Evolutionary conservation across 441 rosid genomes (phyloP).

Genomic region (Pelargonium fulgidum): DNA sequence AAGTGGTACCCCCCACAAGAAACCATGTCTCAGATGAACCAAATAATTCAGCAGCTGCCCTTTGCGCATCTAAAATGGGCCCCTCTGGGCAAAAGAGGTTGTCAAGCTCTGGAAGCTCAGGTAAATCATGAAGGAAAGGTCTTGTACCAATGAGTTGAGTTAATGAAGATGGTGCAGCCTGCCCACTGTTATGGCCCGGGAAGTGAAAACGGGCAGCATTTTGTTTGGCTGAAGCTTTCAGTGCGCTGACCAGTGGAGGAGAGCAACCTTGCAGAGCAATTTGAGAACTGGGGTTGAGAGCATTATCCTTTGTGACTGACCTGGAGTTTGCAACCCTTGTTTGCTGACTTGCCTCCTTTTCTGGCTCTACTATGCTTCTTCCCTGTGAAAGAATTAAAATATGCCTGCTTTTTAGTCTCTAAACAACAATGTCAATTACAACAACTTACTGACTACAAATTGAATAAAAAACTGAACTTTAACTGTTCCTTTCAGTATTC

Average conservation of each 20-base stretch:
- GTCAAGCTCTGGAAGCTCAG: constrained; percentile 57
- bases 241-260: constrained; percentile 47
- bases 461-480: neutral
- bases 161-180: constrained; percentile 46
- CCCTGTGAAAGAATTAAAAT: constrained; percentile 21
- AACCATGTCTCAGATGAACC: constrained; percentile 61
- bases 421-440: neutral
- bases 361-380: constrained; percentile 13
- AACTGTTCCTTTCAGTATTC: neutral
- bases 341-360: constrained; percentile 20
- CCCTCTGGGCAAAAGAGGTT: constrained; percentile 52
- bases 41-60: constrained; percentile 44
- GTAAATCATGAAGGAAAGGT: constrained; percentile 48
- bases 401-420: neutral
- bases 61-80: constrained; percentile 57
- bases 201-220: constrained; percentile 53
- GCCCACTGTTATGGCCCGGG: constrained; percentile 64
- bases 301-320: constrained; percentile 14
- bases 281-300: constrained; percentile 18
- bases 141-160: constrained; percentile 38
- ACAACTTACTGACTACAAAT: neutral
- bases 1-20: constrained; percentile 60
- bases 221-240: constrained; percentile 39
- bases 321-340: constrained; percentile 1
- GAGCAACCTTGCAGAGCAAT: constrained; percentile 6